These are phyloP conservation scores for Grammothele lineata DNA, from an alignment of 768 basidiomycete genomes.

Conservation along the genomic window DNA sequence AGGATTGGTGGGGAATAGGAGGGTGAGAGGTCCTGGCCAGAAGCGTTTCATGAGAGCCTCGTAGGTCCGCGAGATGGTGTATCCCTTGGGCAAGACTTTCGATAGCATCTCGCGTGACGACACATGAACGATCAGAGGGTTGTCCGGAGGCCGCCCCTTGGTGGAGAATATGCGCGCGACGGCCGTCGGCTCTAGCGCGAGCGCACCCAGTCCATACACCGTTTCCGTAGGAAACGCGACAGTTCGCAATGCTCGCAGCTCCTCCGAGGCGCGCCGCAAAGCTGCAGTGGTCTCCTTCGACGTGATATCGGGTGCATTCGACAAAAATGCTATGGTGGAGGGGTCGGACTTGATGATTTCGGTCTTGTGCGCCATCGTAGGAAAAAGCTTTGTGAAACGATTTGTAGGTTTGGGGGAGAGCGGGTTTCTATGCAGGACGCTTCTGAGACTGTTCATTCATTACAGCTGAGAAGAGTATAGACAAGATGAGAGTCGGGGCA, in stretches of 20 bases:
- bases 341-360: slow-evolving; percentile 60
- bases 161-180: slow-evolving; percentile 74
- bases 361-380: slow-evolving; percentile 26
- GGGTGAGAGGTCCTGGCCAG: slow-evolving; percentile 94
- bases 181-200: slow-evolving; percentile 64
- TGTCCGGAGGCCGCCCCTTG: slow-evolving; percentile 92
- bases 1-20: slow-evolving; percentile 79
- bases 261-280: slow-evolving; percentile 51
- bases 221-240: slow-evolving; percentile 98
- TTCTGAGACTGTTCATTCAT: slow-evolving; percentile 7
- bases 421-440: slow-evolving; percentile 2
- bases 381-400: background rate
- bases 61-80: slow-evolving; percentile 62
- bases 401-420: background rate
- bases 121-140: slow-evolving; percentile 96
- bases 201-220: slow-evolving; percentile 95
- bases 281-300: slow-evolving; percentile 49
- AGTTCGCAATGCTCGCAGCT: slow-evolving; percentile 47
- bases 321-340: slow-evolving; percentile 52
- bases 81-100: slow-evolving; percentile 62
- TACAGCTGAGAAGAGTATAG: background rate
- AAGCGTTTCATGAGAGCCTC: slow-evolving; percentile 72
- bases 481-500: background rate
- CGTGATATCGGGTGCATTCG: slow-evolving; percentile 45
- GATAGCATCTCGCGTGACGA: slow-evolving; percentile 81